Conservation (phyloP, 1,284 basidiomycete genomes). For the Puccinia brachypodii region DNA sequence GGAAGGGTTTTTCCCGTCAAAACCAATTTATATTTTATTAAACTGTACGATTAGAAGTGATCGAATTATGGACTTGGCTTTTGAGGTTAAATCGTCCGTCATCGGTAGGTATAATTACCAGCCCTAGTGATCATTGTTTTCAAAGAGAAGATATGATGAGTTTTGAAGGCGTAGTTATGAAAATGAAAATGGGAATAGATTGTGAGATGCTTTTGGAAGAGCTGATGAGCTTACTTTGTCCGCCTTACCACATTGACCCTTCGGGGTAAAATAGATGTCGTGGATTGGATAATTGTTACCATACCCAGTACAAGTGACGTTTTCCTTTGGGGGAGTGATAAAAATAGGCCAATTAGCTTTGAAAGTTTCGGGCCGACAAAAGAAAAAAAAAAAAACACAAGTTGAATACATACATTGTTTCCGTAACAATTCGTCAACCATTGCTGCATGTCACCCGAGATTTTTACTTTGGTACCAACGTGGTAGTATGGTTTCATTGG, state of each 20-base stretch:
- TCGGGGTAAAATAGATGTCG: conserved; percentile 26
- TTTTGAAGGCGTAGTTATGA: no score
- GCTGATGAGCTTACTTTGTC: conserved; percentile 5
- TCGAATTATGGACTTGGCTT: no score
- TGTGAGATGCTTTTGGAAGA: neutral
- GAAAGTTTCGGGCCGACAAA: neutral
- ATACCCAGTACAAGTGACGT: conserved; percentile 17
- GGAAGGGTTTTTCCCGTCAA: neutral
- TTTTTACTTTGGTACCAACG: conserved; percentile 49
- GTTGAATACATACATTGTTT: conserved; percentile 19
- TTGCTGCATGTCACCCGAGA: conserved; percentile 45
- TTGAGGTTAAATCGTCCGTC: no score
- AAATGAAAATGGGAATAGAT: neutral
- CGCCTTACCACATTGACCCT: conserved; percentile 5
- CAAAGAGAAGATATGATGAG: no score
- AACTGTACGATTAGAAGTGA: no score
- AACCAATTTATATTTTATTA: neutral
- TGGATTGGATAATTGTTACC: neutral
- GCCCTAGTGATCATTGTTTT: no score
- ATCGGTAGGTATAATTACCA: no score
- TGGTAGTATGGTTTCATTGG: conserved; percentile 42
- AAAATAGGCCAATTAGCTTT: neutral
- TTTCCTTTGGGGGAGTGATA: neutral
- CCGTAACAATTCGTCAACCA: conserved; percentile 47
- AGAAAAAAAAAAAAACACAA: no score